These are phyloP conservation scores for Globisporangium uncinulatum DNA, from an alignment of 352 stramenopile species.

Conservation along the genomic window DNA sequence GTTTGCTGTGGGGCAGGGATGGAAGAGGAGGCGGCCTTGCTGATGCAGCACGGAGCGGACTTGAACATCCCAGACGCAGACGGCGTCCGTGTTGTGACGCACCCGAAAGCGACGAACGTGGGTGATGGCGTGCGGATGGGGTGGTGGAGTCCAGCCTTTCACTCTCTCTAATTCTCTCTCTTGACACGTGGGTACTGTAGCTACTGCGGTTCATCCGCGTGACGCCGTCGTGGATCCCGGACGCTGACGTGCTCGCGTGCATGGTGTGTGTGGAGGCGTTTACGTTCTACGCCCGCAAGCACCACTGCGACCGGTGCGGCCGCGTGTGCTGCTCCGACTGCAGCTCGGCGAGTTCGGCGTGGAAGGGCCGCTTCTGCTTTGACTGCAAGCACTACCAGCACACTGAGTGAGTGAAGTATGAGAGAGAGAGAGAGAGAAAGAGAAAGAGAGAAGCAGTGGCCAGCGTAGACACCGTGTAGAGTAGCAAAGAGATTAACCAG, in stretches of 20 bases:
- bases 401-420: conserved; percentile 19
- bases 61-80: conserved; percentile 68
- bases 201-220: conserved; percentile 48
- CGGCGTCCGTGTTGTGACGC: conserved; percentile 43
- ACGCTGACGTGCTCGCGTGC: conserved; percentile 45
- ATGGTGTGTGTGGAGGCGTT: conserved; percentile 76
- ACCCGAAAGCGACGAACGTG: conserved; percentile 58
- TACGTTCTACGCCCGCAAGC: conserved; percentile 65
- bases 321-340: conserved; percentile 78
- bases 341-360: conserved; percentile 55
- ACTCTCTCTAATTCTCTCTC: background rate
- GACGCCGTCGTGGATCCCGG: conserved; percentile 61
- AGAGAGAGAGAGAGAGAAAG: background rate
- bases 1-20: conserved; percentile 31
- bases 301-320: conserved; percentile 67
- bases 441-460: background rate
- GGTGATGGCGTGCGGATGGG: conserved; percentile 8
- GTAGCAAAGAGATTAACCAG: background rate
- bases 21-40: conserved; percentile 44
- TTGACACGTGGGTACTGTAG: conserved; percentile 6
- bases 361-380: conserved; percentile 71
- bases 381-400: conserved; percentile 76
- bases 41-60: conserved; percentile 62
- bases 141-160: background rate
- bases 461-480: background rate